Base-by-base conservation (phyloP, 768 basidiomycete species). In the Pleurotus platypus region DNA sequence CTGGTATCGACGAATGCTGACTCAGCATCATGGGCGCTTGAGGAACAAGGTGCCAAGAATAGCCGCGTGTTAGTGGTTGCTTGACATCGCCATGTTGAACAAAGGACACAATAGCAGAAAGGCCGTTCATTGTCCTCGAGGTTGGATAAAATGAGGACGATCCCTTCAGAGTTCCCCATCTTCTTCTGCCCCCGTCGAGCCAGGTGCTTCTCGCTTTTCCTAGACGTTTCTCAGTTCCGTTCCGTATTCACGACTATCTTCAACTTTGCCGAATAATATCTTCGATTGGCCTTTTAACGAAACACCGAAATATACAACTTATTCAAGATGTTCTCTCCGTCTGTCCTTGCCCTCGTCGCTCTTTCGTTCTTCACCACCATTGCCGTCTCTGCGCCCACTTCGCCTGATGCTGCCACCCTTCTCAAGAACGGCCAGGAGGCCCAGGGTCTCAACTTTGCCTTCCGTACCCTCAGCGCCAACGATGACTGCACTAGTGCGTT, bases 381-480 rank as follows among this genome's bases (percentile, higher is more conserved):
- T 26, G 51, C 37, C 16, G 8, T 54, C n/a, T 42, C 51, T 42
- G 51, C 51, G 51, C 51, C 51, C 16, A 54, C 72, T 20, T 54
- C 72, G 4, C 63, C 77, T 26, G 75, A 79, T 63, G 65, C 73
- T 53, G 59, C 67, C 22, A 74, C 74, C n/a, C 73, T 84, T 20
- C 66, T 75, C 4, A 62, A 72, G 49, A 85, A 84, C 60, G 84
- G 75, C 12, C 70, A 74, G 58, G 64, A 70, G 39, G 84, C 85
- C 0, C 82, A 85, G 62, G 62, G 68, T 27, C 70, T 82, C 26
- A 87, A 87, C 59, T 63, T 69, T 1, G 67, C 77, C 46, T 86
- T 81, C 59, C 60, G 67, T 57, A 67, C 58, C 5, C 46, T 82
- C 20, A 78, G 74, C 1, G 56, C 58, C 1, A 68, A 70, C 0